These are phyloP conservation scores for Quercus aquifolioides DNA, from an alignment of 306 rosid genomes.

Conservation along the genomic window DNA sequence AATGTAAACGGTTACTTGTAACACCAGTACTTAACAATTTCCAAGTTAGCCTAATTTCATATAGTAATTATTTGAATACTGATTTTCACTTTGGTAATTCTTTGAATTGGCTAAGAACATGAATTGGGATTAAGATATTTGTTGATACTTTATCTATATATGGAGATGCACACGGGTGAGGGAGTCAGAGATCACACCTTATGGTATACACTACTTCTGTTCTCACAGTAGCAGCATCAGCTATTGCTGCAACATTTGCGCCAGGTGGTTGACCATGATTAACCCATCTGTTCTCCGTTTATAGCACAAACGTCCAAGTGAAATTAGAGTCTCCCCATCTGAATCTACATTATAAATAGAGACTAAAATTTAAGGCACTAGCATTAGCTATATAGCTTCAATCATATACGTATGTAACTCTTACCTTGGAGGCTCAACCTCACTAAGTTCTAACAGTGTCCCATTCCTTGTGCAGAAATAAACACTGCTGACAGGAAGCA, in stretches of 20 bases:
- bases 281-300: slow-evolving; percentile 82
- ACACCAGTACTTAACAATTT: neutral
- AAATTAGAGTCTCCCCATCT: slow-evolving; percentile 42
- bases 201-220: slow-evolving; percentile 74
- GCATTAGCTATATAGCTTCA: slow-evolving; percentile 10
- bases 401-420: slow-evolving; percentile 21
- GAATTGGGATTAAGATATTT: neutral
- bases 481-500: slow-evolving; percentile 49
- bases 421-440: slow-evolving; percentile 77
- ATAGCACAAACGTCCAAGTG: slow-evolving; percentile 30
- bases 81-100: neutral
- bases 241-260: slow-evolving; percentile 86
- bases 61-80: neutral
- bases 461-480: slow-evolving; percentile 80
- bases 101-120: neutral
- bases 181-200: slow-evolving; percentile 55
- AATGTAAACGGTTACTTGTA: neutral
- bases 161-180: neutral
- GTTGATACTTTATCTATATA: neutral
- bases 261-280: slow-evolving; percentile 85
- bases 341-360: slow-evolving; percentile 14
- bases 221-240: slow-evolving; percentile 64
- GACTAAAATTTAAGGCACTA: slow-evolving; percentile 4
- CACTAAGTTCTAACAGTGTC: slow-evolving; percentile 58
- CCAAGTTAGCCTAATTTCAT: neutral